phyloP scores from a whole-genome alignment of 768 basidiomycete species.

The Termitomyces sp. region DNA sequence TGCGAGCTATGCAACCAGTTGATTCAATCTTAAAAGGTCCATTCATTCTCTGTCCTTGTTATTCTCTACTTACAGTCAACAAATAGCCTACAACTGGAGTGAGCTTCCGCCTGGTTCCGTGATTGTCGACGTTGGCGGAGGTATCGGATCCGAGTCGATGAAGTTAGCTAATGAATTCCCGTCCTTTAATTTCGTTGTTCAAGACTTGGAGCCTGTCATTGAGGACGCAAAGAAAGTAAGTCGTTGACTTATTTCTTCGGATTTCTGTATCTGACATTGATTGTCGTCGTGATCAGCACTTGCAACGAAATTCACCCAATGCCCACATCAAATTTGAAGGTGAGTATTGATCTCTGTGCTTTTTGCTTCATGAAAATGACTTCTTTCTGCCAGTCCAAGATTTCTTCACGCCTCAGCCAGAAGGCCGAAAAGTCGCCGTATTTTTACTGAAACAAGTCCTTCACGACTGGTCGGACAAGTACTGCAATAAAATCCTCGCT shows the following conservation, averaged over 20 bases:
- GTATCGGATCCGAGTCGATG: slow-evolving; percentile 23
- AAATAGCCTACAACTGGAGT: slow-evolving; percentile 5
- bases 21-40: slow-evolving; percentile 16
- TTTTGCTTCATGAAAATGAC: not conserved
- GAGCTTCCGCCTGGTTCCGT: slow-evolving; percentile 3
- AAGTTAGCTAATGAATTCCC: slow-evolving; percentile 23
- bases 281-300: not conserved
- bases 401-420: slow-evolving; percentile 4
- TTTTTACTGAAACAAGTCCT: not conserved
- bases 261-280: not conserved
- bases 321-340: slow-evolving; percentile 7
- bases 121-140: slow-evolving; percentile 1
- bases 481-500: slow-evolving; percentile 1
- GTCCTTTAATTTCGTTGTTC: slow-evolving; percentile 22
- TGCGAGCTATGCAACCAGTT: slow-evolving; percentile 17
- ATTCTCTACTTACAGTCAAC: not conserved
- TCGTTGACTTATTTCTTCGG: no score
- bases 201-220: slow-evolving; percentile 21
- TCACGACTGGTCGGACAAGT: slow-evolving; percentile 8
- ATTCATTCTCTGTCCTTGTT: not conserved
- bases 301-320: not conserved
- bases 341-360: not conserved
- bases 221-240: slow-evolving; percentile 17
- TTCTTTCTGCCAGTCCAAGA: not conserved
- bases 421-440: not conserved